phyloP scores from a whole-genome alignment of 2,329 filamentous ascomycete species.

The Davidsoniella neocaledoniae region DNA sequence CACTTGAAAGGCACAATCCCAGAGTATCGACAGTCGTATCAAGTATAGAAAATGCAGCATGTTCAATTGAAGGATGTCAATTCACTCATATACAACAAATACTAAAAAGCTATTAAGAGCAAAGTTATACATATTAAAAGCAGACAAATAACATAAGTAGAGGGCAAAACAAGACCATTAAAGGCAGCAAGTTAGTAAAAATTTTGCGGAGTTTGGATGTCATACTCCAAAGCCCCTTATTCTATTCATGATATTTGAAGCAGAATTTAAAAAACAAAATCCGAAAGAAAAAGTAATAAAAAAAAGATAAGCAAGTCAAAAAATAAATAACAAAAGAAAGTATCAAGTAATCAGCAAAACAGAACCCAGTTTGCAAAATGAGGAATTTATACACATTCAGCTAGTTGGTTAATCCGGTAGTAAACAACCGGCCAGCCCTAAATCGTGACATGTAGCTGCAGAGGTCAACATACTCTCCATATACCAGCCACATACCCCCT shows the following conservation, averaged over 20 bases:
- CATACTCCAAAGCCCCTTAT: neutral
- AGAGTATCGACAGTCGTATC: no score
- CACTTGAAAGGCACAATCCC: no score
- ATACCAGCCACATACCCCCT: neutral
- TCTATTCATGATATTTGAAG: neutral
- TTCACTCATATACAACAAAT: no score
- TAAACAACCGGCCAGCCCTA: neutral
- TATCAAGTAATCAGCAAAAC: conserved; percentile 5
- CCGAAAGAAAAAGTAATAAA: neutral
- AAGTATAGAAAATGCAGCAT: no score
- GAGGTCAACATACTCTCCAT: no score
- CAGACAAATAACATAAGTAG: no score
- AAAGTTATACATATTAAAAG: no score
- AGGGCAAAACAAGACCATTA: no score
- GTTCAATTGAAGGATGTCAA: no score
- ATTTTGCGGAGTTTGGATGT: no score
- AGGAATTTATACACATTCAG: conserved; percentile 12
- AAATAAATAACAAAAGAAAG: conserved; percentile 6
- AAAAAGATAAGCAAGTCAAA: conserved; percentile 1
- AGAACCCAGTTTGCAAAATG: neutral
- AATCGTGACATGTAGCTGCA: no score
- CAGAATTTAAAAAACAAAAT: neutral
- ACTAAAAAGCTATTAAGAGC: no score
- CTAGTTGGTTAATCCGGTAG: neutral
- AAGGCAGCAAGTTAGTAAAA: neutral